Evolutionary conservation across 2,329 filamentous ascomycete species (phyloP).

Genomic region (Tolypocladium amazonense): DNA sequence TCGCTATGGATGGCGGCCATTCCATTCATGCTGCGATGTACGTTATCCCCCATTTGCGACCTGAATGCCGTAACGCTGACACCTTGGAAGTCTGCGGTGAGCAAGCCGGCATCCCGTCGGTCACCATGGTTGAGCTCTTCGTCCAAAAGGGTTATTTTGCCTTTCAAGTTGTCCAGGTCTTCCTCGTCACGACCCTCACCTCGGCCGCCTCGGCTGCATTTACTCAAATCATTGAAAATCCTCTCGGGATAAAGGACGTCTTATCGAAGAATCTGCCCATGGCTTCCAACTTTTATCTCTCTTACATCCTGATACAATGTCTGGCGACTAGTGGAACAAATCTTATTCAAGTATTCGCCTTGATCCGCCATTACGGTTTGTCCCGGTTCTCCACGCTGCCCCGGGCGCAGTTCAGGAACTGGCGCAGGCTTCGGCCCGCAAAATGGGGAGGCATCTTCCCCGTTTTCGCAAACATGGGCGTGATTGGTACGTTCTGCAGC

Average conservation of each 20-base stretch:
- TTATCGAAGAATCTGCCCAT: slow-evolving; percentile 68
- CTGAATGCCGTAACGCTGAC: slow-evolving; percentile 5
- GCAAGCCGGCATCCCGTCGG: slow-evolving; percentile 67
- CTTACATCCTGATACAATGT: slow-evolving; percentile 87
- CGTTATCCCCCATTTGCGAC: slow-evolving; percentile 1
- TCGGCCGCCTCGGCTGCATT: slow-evolving; percentile 68
- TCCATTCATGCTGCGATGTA: slow-evolving; percentile 63
- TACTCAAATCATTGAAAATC: slow-evolving; percentile 50
- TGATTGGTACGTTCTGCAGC: slow-evolving; percentile 52
- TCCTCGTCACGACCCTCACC: slow-evolving; percentile 74
- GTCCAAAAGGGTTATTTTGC: slow-evolving; percentile 87
- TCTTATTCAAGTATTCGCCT: slow-evolving; percentile 59
- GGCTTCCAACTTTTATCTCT: slow-evolving; percentile 89
- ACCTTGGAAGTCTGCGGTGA: slow-evolving; percentile 55
- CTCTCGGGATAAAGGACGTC: slow-evolving; percentile 48
- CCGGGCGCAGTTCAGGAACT: slow-evolving; percentile 68
- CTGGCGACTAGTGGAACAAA: slow-evolving; percentile 66
- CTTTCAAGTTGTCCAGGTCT: slow-evolving; percentile 86
- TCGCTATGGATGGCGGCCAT: slow-evolving; percentile 80
- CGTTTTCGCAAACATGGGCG: slow-evolving; percentile 68
- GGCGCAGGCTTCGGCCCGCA: slow-evolving; percentile 61
- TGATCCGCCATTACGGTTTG: slow-evolving; percentile 46
- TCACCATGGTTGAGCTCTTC: slow-evolving; percentile 72
- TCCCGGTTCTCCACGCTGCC: slow-evolving; percentile 70
- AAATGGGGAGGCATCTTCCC: slow-evolving; percentile 81